phyloP scores from a whole-genome alignment of 2,329 filamentous ascomycete genomes.

The Penicillium sp. region DNA sequence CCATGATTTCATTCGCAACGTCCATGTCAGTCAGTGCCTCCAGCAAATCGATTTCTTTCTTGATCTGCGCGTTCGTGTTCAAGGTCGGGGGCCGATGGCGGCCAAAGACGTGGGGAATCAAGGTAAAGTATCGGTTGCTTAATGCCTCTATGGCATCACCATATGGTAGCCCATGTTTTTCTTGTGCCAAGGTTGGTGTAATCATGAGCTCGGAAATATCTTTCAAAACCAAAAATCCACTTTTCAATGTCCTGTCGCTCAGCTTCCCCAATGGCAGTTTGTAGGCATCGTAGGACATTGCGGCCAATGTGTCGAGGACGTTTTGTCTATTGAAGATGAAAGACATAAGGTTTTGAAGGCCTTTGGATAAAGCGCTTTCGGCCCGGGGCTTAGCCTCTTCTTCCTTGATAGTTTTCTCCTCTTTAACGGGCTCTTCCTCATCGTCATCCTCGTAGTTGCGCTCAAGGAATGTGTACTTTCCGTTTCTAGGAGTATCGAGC shows the following conservation, averaged over 20 bases:
- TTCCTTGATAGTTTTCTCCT: constrained; percentile 31
- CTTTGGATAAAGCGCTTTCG: constrained; percentile 58
- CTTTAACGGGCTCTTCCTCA: constrained; percentile 43
- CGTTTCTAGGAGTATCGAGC: constrained; percentile 49
- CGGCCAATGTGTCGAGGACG: constrained; percentile 58
- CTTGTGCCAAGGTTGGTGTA: constrained; percentile 49
- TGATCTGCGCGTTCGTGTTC: constrained; percentile 56
- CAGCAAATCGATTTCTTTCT: constrained; percentile 74
- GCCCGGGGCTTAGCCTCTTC: constrained; percentile 40
- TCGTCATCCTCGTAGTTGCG: constrained; percentile 70
- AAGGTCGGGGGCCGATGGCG: constrained; percentile 72
- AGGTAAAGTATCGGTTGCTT: constrained; percentile 76
- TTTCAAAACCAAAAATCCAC: constrained; percentile 75
- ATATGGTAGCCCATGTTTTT: constrained; percentile 45
- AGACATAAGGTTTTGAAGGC: constrained; percentile 68
- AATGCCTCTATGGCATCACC: constrained; percentile 57
- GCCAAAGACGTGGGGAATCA: constrained; percentile 80
- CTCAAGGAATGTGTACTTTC: constrained; percentile 77
- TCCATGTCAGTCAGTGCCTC: constrained; percentile 85
- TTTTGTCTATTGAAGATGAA: constrained; percentile 80
- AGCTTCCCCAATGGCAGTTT: constrained; percentile 84
- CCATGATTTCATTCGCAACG: constrained; percentile 75
- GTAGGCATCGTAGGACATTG: constrained; percentile 50
- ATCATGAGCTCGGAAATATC: constrained; percentile 68
- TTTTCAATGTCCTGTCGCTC: constrained; percentile 72